Percentiles rank a stretch among this genome's conserved stretches.
These are phyloP conservation scores for Fusarium fracticaudum DNA, from an alignment of 2,329 filamentous ascomycete genomes.

Conservation along the genomic window DNA sequence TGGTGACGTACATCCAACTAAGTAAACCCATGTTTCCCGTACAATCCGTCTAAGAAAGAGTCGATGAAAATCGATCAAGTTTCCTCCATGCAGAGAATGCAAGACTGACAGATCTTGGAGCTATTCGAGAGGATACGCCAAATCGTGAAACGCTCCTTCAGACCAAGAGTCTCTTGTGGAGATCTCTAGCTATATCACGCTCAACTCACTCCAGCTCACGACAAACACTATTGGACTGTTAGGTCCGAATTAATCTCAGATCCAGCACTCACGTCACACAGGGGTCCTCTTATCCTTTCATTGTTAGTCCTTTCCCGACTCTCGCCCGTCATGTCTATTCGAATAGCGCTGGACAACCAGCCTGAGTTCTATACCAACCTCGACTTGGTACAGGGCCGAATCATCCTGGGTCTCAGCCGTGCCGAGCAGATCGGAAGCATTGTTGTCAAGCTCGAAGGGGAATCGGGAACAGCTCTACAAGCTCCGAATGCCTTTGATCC, in stretches of 20 bases:
- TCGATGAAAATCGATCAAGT: neutral
- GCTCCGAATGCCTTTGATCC: slow-evolving; percentile 58
- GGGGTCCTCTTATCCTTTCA: neutral
- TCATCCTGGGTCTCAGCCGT: slow-evolving; percentile 67
- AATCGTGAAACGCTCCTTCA: neutral
- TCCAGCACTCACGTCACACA: slow-evolving; percentile 20
- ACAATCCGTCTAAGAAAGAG: slow-evolving; percentile 7
- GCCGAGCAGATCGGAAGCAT: slow-evolving; percentile 77
- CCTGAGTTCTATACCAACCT: slow-evolving; percentile 83
- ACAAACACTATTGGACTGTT: slow-evolving; percentile 19
- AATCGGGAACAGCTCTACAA: slow-evolving; percentile 73
- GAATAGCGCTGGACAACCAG: slow-evolving; percentile 71
- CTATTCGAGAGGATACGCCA: neutral
- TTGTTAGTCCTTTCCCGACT: neutral
- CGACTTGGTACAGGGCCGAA: slow-evolving; percentile 73
- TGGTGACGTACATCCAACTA: slow-evolving; percentile 30
- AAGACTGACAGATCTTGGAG: slow-evolving; percentile 18
- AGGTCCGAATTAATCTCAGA: slow-evolving; percentile 1
- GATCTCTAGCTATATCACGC: neutral
- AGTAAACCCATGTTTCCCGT: slow-evolving; percentile 6
- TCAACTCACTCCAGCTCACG: slow-evolving; percentile 11
- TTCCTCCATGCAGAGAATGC: slow-evolving; percentile 4
- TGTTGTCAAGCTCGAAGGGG: slow-evolving; percentile 84
- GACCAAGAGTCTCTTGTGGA: neutral
- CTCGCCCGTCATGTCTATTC: slow-evolving; percentile 67